Conservation (phyloP, 495 filamentous ascomycete species). For the Penicillium pulvis region DNA sequence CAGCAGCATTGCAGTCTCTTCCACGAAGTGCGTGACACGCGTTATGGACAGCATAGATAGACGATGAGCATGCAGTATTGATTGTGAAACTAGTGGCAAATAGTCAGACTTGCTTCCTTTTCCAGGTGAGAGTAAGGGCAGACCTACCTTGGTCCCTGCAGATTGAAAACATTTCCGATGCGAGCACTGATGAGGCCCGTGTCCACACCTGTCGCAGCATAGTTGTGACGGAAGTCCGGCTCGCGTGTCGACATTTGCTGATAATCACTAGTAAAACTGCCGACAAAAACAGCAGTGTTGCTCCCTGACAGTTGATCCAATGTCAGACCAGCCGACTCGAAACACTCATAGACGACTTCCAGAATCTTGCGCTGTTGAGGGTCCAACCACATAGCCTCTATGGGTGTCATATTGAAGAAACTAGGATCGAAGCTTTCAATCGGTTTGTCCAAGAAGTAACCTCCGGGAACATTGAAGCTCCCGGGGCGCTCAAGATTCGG, state of each 20-base stretch:
- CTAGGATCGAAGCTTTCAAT: neutral
- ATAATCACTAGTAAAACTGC: constrained; percentile 18
- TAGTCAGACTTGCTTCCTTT: neutral
- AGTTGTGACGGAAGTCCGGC: constrained; percentile 7
- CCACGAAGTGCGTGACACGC: constrained; percentile 35
- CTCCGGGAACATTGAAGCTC: neutral
- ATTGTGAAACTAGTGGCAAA: neutral
- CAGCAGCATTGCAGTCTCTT: constrained; percentile 41
- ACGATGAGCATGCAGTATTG: constrained; percentile 41
- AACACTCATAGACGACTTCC: constrained; percentile 32
- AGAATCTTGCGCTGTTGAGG: constrained; percentile 32
- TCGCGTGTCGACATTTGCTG: neutral
- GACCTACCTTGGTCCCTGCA: constrained; percentile 30
- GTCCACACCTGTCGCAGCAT: constrained; percentile 18
- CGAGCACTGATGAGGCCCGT: constrained; percentile 40
- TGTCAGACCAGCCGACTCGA: constrained; percentile 28
- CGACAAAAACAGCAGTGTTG: constrained; percentile 13
- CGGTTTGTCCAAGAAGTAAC: constrained; percentile 2
- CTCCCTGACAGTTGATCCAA: constrained; percentile 7
- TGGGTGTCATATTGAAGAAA: neutral
- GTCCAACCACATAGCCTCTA: constrained; percentile 27
- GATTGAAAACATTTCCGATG: constrained; percentile 37
- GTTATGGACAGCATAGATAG: constrained; percentile 33
- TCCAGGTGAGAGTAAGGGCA: neutral
- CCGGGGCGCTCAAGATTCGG: constrained; percentile 2